These are phyloP conservation scores for Fusarium musae DNA, from an alignment of 2,329 filamentous ascomycete genomes.

Conservation along the genomic window DNA sequence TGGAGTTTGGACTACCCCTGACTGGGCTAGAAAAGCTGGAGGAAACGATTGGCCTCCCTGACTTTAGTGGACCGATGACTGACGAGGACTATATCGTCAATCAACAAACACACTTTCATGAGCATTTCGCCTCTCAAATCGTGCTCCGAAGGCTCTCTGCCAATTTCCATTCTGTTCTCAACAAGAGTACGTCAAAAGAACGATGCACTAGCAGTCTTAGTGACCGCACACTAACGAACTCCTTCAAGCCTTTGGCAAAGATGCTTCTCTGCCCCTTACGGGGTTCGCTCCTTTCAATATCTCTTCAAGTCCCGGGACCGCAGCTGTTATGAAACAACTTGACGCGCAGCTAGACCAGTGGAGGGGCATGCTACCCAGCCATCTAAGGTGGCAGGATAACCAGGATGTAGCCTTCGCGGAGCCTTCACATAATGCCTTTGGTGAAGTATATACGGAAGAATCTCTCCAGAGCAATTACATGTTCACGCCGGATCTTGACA, in stretches of 20 bases:
- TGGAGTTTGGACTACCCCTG: constrained; percentile 68
- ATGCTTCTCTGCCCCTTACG: constrained; percentile 18
- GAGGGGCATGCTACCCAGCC: constrained; percentile 64
- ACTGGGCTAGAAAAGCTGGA: constrained; percentile 66
- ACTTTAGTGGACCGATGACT: constrained; percentile 60
- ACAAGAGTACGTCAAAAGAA: constrained; percentile 57
- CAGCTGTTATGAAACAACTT: constrained; percentile 60
- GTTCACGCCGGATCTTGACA: constrained; percentile 41
- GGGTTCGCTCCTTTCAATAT: constrained; percentile 31
- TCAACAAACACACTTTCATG: constrained; percentile 64
- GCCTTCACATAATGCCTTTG: constrained; percentile 31
- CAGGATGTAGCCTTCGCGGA: constrained; percentile 49
- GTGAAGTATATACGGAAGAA: constrained; percentile 34
- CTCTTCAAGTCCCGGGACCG: constrained; percentile 21
- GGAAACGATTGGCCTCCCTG: constrained; percentile 64
- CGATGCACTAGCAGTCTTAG: neutral
- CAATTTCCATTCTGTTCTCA: constrained; percentile 63
- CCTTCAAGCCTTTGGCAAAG: constrained; percentile 35
- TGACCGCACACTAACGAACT: constrained; percentile 6
- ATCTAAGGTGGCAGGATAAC: constrained; percentile 68
- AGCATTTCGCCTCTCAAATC: constrained; percentile 70
- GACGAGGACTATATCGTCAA: constrained; percentile 60
- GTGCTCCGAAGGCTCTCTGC: constrained; percentile 64
- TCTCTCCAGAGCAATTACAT: constrained; percentile 34
- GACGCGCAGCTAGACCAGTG: constrained; percentile 66